Base-by-base conservation (phyloP, 805 yeast genomes). In the Candida chauliodis region DNA sequence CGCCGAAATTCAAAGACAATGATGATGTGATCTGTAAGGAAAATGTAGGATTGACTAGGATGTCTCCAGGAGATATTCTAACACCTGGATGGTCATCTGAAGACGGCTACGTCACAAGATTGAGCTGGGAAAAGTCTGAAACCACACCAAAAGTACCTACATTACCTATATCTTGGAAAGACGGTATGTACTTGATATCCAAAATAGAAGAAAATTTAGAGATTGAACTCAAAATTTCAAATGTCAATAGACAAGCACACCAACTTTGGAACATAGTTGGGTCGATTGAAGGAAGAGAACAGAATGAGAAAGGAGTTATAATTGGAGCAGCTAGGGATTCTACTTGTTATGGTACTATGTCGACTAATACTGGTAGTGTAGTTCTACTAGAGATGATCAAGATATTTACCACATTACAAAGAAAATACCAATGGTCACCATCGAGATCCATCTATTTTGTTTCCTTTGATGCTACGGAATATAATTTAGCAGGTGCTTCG, bases 261-360 rank as follows among this genome's bases (percentile, higher is more conserved):
- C 75, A 77, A 14, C 66, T 84, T 3, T 80, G 93, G 86, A 86
- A 89, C 52, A 78, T 90, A 1, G 55, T 87, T 19, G 95, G 91
- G 1, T 75, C 81, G 31, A 77, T 90, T 16, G 71, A 74, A 23
- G 97, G 97, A 9, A 64, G 80, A 33, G 97, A 91, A 53, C 95
- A 87, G 59, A 64, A 69, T 15, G 86, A 78, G 15, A 74, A 77
- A 46, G 87, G 86, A 0, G 61, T 91, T 4, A 67, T 90, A 2
- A 76, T 91, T 40, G 96, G 95, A 1, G 89, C 96, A 0, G 75
- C 84, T 4, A 67, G 96, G 47, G 96, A 89, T 53, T 68, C 95
- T 0, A 65, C 79, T 17, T 78, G 88, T 44, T 73, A 64, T 48
- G 97, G 96, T n/a, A 80, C 95, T 0, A 61, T 75, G 3, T 70